phyloP scores from a whole-genome alignment of 2,329 filamentous ascomycete genomes.

The Pseudovirgaria hyperparasitica region DNA sequence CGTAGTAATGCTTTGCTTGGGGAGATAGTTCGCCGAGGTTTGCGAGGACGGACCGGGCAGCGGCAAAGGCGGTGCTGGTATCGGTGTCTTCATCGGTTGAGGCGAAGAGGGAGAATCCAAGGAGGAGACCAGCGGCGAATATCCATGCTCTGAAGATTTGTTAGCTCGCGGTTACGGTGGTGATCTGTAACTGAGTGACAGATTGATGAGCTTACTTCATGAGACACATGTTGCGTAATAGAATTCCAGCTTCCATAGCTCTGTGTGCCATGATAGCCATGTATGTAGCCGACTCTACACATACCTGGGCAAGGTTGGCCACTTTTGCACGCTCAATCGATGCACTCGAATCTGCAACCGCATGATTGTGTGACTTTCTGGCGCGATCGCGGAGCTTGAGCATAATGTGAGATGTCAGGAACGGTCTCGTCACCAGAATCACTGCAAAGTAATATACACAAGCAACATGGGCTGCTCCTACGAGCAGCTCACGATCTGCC shows the following conservation, averaged over 20 bases:
- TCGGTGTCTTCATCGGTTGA: conserved; percentile 33
- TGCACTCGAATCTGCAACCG: conserved; percentile 14
- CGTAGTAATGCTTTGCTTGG: conserved; percentile 44
- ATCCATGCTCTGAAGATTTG: conserved; percentile 38
- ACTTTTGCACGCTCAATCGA: conserved; percentile 11
- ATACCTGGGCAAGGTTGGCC: conserved; percentile 36
- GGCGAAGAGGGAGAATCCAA: conserved; percentile 45
- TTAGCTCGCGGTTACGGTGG: conserved; percentile 1
- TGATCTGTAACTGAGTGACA: background rate
- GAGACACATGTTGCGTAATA: conserved; percentile 45
- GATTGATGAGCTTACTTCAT: conserved; percentile 38
- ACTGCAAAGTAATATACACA: conserved; percentile 48
- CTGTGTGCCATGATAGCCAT: conserved; percentile 42
- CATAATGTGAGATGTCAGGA: conserved; percentile 39
- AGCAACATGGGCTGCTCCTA: conserved; percentile 42
- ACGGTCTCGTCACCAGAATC: conserved; percentile 43
- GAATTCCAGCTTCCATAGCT: conserved; percentile 29
- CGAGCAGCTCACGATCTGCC: conserved; percentile 21
- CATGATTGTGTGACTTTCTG: conserved; percentile 14
- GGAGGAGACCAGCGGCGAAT: conserved; percentile 44
- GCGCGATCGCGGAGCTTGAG: conserved; percentile 7
- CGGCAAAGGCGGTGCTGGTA: conserved; percentile 36
- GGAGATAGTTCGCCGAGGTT: conserved; percentile 37
- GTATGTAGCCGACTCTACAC: conserved; percentile 42
- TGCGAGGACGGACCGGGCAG: conserved; percentile 37